These are phyloP conservation scores for Silene coronaria DNA, from an alignment of 179 eudicot species.

Conservation along the genomic window DNA sequence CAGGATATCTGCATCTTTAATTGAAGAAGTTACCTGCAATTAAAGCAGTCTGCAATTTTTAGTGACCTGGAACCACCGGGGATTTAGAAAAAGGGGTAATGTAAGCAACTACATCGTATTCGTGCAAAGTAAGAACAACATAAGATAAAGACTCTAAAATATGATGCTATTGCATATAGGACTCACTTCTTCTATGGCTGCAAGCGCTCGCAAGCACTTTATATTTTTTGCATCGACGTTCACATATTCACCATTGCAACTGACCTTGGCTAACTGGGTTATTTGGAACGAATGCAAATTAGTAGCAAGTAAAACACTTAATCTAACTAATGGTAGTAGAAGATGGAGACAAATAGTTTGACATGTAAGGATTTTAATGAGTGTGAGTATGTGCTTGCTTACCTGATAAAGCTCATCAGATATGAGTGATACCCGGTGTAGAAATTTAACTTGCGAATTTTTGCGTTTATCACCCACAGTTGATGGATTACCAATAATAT, in stretches of 20 bases:
- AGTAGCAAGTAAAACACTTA: not conserved
- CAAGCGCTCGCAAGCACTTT: not conserved
- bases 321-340: not conserved
- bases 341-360: not conserved
- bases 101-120: not conserved
- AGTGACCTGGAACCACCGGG: not conserved
- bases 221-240: not conserved
- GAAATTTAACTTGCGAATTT: not conserved
- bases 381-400: not conserved
- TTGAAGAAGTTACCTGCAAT: not conserved
- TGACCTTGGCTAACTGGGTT: slow-evolving; percentile 6
- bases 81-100: not conserved
- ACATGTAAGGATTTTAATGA: not conserved
- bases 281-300: not conserved
- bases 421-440: slow-evolving; percentile 3
- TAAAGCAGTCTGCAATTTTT: not conserved
- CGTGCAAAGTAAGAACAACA: not conserved
- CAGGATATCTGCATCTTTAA: not conserved
- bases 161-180: not conserved
- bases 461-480: not conserved
- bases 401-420: slow-evolving; percentile 18
- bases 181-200: slow-evolving; percentile 8
- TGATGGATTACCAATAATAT: slow-evolving; percentile 12
- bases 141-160: not conserved
- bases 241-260: slow-evolving; percentile 13